Conservation (phyloP, 352 stramenopile species). For the Globisporangium barbulae region DNA sequence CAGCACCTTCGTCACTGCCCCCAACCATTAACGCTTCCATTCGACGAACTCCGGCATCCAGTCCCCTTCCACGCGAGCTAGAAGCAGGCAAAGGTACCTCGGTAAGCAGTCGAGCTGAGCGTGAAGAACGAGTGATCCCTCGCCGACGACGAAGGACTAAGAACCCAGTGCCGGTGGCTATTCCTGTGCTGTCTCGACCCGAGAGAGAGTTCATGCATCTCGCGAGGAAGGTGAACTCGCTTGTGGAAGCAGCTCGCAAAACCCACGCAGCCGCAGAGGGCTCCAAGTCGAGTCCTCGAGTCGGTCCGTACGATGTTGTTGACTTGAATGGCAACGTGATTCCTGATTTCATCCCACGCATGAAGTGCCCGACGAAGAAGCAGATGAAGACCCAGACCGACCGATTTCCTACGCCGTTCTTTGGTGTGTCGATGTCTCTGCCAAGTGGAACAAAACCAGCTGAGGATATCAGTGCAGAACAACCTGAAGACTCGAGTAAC, state of each 20-base stretch:
- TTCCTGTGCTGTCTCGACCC: constrained; percentile 19
- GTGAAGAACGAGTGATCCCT: not conserved
- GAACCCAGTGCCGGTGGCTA: constrained; percentile 39
- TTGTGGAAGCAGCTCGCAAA: constrained; percentile 26
- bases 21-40: constrained; percentile 2
- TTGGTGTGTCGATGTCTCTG: constrained; percentile 22
- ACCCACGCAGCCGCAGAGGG: not conserved
- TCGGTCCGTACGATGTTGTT: constrained; percentile 18
- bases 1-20: not conserved
- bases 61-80: not conserved
- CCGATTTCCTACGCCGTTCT: constrained; percentile 22
- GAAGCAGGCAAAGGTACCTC: not conserved
- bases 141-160: constrained; percentile 28
- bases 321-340: constrained; percentile 11
- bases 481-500: not conserved
- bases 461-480: not conserved
- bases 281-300: constrained; percentile 11
- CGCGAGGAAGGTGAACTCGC: constrained; percentile 54
- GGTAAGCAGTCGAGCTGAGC: not conserved
- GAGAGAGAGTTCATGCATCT: constrained; percentile 52
- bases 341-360: constrained; percentile 16
- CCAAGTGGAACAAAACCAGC: not conserved
- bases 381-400: constrained; percentile 20
- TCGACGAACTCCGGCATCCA: constrained; percentile 13
- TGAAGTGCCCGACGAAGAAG: constrained; percentile 22